phyloP scores from a whole-genome alignment of 148 eudicot species.

The Mesembryanthemum crystallinum region DNA sequence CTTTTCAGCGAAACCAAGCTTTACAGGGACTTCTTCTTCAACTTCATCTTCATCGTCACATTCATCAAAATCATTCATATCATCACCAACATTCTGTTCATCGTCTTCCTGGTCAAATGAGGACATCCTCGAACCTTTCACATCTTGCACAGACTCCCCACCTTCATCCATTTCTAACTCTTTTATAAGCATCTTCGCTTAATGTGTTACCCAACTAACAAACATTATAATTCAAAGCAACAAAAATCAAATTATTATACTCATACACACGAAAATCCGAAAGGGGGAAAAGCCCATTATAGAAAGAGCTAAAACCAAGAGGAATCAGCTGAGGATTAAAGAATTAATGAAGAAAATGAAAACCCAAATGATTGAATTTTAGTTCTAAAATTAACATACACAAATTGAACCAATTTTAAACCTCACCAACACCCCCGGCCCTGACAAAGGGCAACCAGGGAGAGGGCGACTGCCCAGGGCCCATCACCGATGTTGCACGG shows the following conservation, averaged over 20 bases:
- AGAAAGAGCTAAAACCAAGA: not conserved
- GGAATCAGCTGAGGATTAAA: not conserved
- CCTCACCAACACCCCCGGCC: too few species aligned
- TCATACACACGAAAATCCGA: not conserved
- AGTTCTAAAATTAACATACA: too few species aligned
- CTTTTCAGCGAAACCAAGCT: slow-evolving; percentile 66
- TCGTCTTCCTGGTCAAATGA: slow-evolving; percentile 53
- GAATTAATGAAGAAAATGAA: not conserved
- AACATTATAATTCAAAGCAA: not conserved
- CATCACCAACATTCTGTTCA: slow-evolving; percentile 24
- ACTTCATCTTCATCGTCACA: slow-evolving; percentile 53
- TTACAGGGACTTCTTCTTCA: slow-evolving; percentile 41
- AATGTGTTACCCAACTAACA: not conserved
- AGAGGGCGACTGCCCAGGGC: too few species aligned
- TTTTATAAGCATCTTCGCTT: slow-evolving; percentile 23
- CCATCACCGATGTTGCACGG: too few species aligned
- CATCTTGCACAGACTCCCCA: slow-evolving; percentile 41
- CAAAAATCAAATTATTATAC: not conserved
- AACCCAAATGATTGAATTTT: too few species aligned
- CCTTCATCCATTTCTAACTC: slow-evolving; percentile 16
- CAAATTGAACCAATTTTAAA: too few species aligned
- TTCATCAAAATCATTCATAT: slow-evolving; percentile 32
- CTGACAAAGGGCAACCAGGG: too few species aligned
- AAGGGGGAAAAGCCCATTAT: not conserved
- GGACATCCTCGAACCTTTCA: slow-evolving; percentile 42